A percentile compares a stretch with the other conserved stretches of the same genome.
Evolutionary conservation across 495 filamentous ascomycete genomes (phyloP).

Genomic region (Chaetomium cochliodes): DNA sequence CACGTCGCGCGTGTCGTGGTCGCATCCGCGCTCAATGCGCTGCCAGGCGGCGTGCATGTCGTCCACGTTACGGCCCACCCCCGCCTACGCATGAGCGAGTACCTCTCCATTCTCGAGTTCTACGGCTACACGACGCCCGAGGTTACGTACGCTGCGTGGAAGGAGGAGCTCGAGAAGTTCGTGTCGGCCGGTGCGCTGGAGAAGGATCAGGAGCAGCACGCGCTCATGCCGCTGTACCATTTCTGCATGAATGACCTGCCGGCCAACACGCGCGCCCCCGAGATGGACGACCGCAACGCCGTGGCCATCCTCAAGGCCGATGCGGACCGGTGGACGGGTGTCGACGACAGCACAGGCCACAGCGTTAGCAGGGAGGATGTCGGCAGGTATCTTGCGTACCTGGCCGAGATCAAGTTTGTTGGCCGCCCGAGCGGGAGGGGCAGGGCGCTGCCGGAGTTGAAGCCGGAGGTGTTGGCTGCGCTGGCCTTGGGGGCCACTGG

Average conservation of each 20-base stretch:
- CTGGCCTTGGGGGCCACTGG: conserved; percentile 31
- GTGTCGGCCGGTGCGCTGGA: conserved; percentile 53
- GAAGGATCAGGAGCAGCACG: conserved; percentile 62
- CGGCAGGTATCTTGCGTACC: conserved; percentile 70
- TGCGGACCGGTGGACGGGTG: conserved; percentile 56
- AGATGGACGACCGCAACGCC: conserved; percentile 76
- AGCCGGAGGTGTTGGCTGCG: conserved; percentile 54
- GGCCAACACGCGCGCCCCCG: conserved; percentile 71
- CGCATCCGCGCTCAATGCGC: conserved; percentile 64
- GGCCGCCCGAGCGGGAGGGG: conserved; percentile 50
- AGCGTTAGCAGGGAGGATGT: conserved; percentile 67
- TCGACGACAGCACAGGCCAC: conserved; percentile 61
- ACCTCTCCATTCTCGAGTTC: conserved; percentile 63
- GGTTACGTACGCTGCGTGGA: conserved; percentile 61
- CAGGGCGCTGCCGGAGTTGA: conserved; percentile 51
- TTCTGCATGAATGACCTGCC: conserved; percentile 81
- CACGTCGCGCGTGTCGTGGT: conserved; percentile 79
- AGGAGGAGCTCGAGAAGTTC: conserved; percentile 58
- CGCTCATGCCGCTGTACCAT: conserved; percentile 83
- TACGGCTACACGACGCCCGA: conserved; percentile 78
- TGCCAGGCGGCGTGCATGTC: conserved; percentile 56
- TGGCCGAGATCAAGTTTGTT: conserved; percentile 71
- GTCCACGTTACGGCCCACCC: conserved; percentile 70
- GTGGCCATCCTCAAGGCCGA: conserved; percentile 60
- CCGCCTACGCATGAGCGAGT: conserved; percentile 75